These are phyloP conservation scores for Taiwanofungus camphoratus DNA, from an alignment of 1,284 basidiomycete species.

Conservation along the genomic window DNA sequence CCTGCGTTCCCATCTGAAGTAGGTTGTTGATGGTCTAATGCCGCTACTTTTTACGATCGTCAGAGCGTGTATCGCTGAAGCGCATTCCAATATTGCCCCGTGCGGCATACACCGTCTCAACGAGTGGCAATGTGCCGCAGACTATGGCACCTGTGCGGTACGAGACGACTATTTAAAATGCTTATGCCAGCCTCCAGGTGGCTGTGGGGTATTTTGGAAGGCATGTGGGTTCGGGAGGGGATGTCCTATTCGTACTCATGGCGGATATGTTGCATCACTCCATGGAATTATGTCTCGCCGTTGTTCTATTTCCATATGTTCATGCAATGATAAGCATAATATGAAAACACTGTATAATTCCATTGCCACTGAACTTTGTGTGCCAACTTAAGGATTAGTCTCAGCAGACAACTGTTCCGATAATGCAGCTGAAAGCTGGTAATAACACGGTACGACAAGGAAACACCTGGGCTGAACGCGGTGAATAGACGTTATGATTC, in stretches of 20 bases:
- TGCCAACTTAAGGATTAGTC: too few relatives aligned
- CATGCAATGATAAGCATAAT: slow-evolving; percentile 29
- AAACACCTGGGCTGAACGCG: too few relatives aligned
- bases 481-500: too few relatives aligned
- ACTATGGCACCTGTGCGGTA: slow-evolving; percentile 90
- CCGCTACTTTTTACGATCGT: background rate
- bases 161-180: slow-evolving; percentile 76
- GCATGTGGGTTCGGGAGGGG: too few relatives aligned
- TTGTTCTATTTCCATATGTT: slow-evolving; percentile 25
- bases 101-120: slow-evolving; percentile 73
- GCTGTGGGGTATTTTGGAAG: too few relatives aligned
- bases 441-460: too few relatives aligned
- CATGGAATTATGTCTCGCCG: slow-evolving; percentile 26
- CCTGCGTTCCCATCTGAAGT: slow-evolving; percentile 19
- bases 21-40: background rate
- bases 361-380: too few relatives aligned
- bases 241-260: too few relatives aligned
- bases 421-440: too few relatives aligned
- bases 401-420: too few relatives aligned
- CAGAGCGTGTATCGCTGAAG: slow-evolving; percentile 83
- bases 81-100: slow-evolving; percentile 86
- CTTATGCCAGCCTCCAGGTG: slow-evolving; percentile 7
- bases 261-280: slow-evolving; percentile 13
- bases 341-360: too few relatives aligned
- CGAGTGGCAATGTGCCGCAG: slow-evolving; percentile 79